Base-by-base conservation (phyloP, 257 asterid genomes). In the Fraxinus pennsylvanica region DNA sequence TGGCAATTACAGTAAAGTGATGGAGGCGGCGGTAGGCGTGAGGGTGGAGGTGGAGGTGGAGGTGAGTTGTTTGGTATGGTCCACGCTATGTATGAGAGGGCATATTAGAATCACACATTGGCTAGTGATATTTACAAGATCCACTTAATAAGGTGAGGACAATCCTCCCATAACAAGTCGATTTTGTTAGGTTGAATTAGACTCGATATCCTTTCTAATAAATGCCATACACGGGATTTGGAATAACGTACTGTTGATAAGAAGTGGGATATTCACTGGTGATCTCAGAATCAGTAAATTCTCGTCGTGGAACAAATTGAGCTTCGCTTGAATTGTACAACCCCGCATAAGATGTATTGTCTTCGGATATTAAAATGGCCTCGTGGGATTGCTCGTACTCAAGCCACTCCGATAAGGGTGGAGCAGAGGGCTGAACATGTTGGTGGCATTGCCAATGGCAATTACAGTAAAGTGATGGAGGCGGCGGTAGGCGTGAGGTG, bases 321-420 rank as follows among this genome's bases (percentile, higher is more conserved):
- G 68, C 74, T 76, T 67, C 70, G 73, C 59, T 25, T 25, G 27
- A 25, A 25, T 25, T 25, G 27, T 25, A 25, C 27, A 0, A 25
- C 27, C 27, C 27, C 27, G 27, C 27, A 15, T 80, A 71, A 27
- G 81, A 43, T 57, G 29, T 19, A 57, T 54, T 52, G 47, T 3
- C 73, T 68, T 75, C 82, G 3, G 84, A 43, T 65, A 73, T 35
- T n/a, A 72, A 73, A 29, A 68, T 65, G 67, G 79, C 54, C 68
- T 86, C 87, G 25, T 81, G 71, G 76, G 78, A 73, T 65, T 75
- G 87, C 65, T 85, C 84, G 50, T 71, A 80, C n/a, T 90, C 91
- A 29, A 88, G 63, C 92, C 91, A 86, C 1, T 90, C 83, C n/a
- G 93, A 93, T 75, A 91, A 29, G 0, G 93, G 95, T 6, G 97